Percentiles rank a stretch among this genome's conserved stretches.
Evolutionary conservation across 139 green algal genomes (phyloP).

Genomic region (Trebouxia sp.): DNA sequence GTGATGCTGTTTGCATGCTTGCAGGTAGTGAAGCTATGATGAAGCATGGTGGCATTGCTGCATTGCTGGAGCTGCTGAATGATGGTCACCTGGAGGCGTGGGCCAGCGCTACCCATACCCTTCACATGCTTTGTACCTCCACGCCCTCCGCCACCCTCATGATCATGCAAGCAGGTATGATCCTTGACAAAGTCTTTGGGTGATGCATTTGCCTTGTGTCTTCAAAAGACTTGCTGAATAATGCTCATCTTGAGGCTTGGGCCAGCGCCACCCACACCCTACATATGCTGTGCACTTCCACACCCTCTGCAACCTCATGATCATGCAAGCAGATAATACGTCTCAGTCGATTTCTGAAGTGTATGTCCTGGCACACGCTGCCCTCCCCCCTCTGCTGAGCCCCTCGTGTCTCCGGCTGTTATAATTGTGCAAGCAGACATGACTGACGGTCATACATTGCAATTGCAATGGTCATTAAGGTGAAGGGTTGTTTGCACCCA

Average conservation of each 20-base stretch:
- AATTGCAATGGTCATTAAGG: too few species aligned
- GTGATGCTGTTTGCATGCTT: background rate
- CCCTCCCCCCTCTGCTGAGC: too few species aligned
- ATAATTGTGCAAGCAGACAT: too few species aligned
- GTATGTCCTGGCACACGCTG: too few species aligned
- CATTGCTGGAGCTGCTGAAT: constrained; percentile 34
- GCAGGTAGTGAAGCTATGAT: constrained; percentile 37
- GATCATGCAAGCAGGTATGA: background rate
- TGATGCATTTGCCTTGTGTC: too few species aligned
- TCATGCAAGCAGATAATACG: constrained; percentile 11
- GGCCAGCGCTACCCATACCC: background rate
- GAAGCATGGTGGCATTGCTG: constrained; percentile 35
- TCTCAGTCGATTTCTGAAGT: too few species aligned
- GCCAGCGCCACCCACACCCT: background rate
- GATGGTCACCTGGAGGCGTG: background rate
- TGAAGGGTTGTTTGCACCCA: too few species aligned
- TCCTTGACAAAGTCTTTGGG: too few species aligned
- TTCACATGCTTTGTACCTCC: background rate
- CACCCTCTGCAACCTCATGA: background rate
- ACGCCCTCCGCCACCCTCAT: background rate
- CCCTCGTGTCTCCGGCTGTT: too few species aligned
- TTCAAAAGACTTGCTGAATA: constrained; percentile 30
- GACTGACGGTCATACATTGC: too few species aligned
- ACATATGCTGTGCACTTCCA: background rate
- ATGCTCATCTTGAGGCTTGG: background rate